A percentile compares a stretch with the other conserved stretches of the same genome.
Conservation (phyloP, 106 monocot genomes). For the Posidonia australis region DNA sequence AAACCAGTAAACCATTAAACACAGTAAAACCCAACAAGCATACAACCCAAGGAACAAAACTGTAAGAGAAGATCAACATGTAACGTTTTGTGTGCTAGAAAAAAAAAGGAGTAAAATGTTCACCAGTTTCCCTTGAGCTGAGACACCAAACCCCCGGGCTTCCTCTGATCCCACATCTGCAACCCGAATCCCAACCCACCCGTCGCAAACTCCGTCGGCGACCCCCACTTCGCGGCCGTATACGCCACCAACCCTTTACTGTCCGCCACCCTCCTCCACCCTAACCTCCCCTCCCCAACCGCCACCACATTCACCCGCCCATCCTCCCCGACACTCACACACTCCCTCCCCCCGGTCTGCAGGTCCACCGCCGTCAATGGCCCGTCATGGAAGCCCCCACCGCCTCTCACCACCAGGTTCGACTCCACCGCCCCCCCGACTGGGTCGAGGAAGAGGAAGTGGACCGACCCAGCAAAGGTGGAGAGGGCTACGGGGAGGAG, state of each 20-base stretch:
- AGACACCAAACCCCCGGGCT: constrained; percentile 43
- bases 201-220: constrained; percentile 66
- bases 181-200: constrained; percentile 75
- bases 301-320: constrained; percentile 74
- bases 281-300: constrained; percentile 40
- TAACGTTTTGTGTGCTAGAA: background rate
- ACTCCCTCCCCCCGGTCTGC: constrained; percentile 35
- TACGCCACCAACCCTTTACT: constrained; percentile 63
- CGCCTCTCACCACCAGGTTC: constrained; percentile 2
- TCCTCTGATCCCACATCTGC: constrained; percentile 85
- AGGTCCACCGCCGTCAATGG: constrained; percentile 45
- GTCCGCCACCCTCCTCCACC: constrained; percentile 33
- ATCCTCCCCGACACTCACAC: constrained; percentile 75
- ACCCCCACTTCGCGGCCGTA: constrained; percentile 67
- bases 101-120: background rate
- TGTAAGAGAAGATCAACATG: background rate
- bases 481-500: constrained; percentile 26
- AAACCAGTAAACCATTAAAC: too few relatives aligned
- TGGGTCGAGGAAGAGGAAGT: constrained; percentile 43
- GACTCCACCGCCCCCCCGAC: constrained; percentile 13
- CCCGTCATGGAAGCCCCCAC: constrained; percentile 28
- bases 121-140: constrained; percentile 73
- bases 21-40: too few relatives aligned
- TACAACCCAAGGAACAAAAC: too few relatives aligned
- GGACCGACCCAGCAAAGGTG: constrained; percentile 47